Evolutionary conservation across 352 stramenopile genomes (phyloP).

Genomic region (Phytophthora uliginosa): DNA sequence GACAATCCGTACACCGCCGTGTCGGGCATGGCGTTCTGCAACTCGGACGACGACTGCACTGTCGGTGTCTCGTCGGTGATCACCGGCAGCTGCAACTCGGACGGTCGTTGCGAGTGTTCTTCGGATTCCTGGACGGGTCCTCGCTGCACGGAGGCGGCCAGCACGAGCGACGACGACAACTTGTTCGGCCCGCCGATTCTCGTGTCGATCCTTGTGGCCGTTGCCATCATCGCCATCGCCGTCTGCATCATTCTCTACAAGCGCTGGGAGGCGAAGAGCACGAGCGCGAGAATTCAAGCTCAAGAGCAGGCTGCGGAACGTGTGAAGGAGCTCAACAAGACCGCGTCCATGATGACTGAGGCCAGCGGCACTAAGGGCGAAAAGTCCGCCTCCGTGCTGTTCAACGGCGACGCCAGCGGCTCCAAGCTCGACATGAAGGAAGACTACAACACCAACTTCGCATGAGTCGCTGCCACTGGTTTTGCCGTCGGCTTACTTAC

Average conservation of each 20-base stretch:
- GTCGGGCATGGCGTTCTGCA: slow-evolving; percentile 47
- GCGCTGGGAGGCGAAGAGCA: slow-evolving; percentile 12
- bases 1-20: slow-evolving; percentile 51
- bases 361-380: slow-evolving; percentile 6
- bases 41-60: slow-evolving; percentile 50
- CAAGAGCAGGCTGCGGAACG: slow-evolving; percentile 7
- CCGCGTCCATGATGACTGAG: slow-evolving; percentile 29
- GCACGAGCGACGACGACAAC: neutral
- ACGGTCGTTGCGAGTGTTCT: slow-evolving; percentile 34
- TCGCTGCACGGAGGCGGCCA: slow-evolving; percentile 9
- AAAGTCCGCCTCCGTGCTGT: slow-evolving; percentile 8
- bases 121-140: slow-evolving; percentile 28
- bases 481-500: too few relatives aligned
- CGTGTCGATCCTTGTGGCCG: slow-evolving; percentile 21
- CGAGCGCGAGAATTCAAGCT: neutral
- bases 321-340: slow-evolving; percentile 27
- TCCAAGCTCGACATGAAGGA: slow-evolving; percentile 39
- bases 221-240: slow-evolving; percentile 13
- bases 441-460: slow-evolving; percentile 49
- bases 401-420: slow-evolving; percentile 21
- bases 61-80: slow-evolving; percentile 22
- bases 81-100: slow-evolving; percentile 31
- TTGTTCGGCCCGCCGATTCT: slow-evolving; percentile 31
- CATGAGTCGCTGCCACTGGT: slow-evolving; percentile 11
- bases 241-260: slow-evolving; percentile 17